phyloP scores from a whole-genome alignment of 345 rosid species.

The Aquilaria yunnanensis region DNA sequence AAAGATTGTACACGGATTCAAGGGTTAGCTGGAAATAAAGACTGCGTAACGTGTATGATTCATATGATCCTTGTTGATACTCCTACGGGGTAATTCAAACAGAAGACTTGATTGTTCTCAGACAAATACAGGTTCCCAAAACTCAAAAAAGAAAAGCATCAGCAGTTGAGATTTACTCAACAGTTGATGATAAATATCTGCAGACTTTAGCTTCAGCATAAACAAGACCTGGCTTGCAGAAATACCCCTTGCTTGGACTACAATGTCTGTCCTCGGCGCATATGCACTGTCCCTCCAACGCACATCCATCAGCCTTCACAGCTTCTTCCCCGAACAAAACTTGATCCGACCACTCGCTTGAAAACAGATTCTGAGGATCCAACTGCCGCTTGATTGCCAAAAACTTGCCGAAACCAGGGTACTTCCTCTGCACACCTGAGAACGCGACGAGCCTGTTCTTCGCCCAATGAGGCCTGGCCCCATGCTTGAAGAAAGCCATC shows the following conservation, averaged over 20 bases:
- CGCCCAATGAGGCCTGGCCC: constrained; percentile 89
- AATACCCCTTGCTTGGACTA: constrained; percentile 57
- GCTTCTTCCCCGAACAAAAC: constrained; percentile 40
- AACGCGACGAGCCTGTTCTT: constrained; percentile 75
- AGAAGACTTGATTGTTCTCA: too few relatives aligned
- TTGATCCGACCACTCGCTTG: constrained; percentile 81
- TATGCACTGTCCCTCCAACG: constrained; percentile 72
- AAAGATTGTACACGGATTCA: too few relatives aligned
- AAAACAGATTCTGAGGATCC: constrained; percentile 61
- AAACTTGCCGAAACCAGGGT: constrained; percentile 37
- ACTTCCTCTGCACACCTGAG: constrained; percentile 51
- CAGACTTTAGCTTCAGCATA: constrained; percentile 71
- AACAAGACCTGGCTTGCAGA: constrained; percentile 59
- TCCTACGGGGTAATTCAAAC: too few relatives aligned
- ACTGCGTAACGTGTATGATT: too few relatives aligned
- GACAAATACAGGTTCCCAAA: too few relatives aligned
- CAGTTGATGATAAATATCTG: constrained; percentile 31
- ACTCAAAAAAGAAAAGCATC: too few relatives aligned
- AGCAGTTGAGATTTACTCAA: too few relatives aligned
- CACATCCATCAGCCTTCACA: constrained; percentile 60
- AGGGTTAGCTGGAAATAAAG: too few relatives aligned
- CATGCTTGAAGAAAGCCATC: constrained; percentile 68
- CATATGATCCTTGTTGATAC: too few relatives aligned
- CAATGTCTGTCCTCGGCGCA: constrained; percentile 79
- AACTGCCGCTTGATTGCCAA: constrained; percentile 49